phyloP scores from a whole-genome alignment of 192 early-diverging fungal genomes.

The Umbelopsis isabellina region DNA sequence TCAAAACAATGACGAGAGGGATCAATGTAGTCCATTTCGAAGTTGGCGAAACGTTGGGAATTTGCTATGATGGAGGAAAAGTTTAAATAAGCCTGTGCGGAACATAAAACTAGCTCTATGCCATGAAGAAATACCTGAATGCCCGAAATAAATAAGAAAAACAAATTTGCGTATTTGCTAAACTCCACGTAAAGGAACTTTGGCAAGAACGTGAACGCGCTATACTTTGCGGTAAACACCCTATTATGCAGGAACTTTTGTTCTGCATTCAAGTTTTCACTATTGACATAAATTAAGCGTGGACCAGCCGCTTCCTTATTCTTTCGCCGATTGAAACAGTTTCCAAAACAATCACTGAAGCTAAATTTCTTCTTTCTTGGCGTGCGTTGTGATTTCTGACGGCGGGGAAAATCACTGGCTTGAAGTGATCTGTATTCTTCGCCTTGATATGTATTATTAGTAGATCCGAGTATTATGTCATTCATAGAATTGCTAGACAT shows the following conservation, averaged over 20 bases:
- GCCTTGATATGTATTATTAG: conserved; percentile 15
- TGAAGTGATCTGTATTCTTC: conserved; percentile 16
- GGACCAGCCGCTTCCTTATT: conserved; percentile 25
- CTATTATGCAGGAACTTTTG: conserved; percentile 89
- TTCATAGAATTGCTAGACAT: conserved; percentile 12
- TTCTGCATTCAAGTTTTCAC: conserved; percentile 73
- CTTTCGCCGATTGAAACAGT: conserved; percentile 20
- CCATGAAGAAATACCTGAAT: conserved; percentile 71
- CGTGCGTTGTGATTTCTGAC: conserved; percentile 13
- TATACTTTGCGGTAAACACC: conserved; percentile 98
- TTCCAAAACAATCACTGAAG: conserved; percentile 14
- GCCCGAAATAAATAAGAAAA: conserved; percentile 96
- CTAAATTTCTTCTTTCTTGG: conserved; percentile 20
- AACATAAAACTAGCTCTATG: background rate
- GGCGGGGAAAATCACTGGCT: background rate
- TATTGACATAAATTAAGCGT: conserved; percentile 92
- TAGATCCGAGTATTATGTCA: background rate
- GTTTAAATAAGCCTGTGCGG: background rate
- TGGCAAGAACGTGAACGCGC: conserved; percentile 86
- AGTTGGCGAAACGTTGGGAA: conserved; percentile 91
- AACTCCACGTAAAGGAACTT: conserved; percentile 98
- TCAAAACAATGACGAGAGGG: conserved; percentile 80
- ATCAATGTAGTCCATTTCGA: conserved; percentile 88
- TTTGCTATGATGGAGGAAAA: conserved; percentile 69
- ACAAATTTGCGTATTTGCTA: conserved; percentile 98